Conservation (phyloP, 2,329 filamentous ascomycete species). For the Calonectria crousiana region DNA sequence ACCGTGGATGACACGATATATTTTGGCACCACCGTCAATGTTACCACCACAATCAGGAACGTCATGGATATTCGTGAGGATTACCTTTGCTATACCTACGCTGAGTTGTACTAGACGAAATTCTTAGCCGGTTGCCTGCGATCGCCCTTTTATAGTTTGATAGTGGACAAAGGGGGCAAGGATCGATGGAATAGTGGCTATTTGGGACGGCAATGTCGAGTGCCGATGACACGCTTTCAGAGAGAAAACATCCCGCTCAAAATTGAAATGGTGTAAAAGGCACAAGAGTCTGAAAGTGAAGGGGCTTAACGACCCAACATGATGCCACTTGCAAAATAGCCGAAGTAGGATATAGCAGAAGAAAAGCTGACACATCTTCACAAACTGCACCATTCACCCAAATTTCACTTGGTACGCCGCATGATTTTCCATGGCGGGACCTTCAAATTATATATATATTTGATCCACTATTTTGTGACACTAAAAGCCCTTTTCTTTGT, state of each 20-base stretch:
- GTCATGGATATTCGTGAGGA: background rate
- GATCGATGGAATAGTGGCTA: no score
- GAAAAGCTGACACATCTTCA: no score
- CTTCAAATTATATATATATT: background rate
- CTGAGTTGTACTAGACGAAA: background rate
- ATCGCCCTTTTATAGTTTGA: background rate
- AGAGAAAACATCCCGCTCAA: background rate
- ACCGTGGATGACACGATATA: background rate
- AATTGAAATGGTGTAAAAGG: background rate
- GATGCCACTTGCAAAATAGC: no score
- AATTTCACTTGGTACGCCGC: no score
- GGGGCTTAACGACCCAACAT: no score
- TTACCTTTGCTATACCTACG: background rate
- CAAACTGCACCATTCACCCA: no score
- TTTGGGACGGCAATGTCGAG: background rate
- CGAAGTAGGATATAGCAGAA: no score
- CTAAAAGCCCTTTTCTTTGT: slow-evolving; percentile 36
- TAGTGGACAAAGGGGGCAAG: no score
- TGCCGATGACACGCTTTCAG: background rate
- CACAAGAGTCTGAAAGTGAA: background rate
- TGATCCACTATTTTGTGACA: background rate
- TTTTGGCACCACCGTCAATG: background rate
- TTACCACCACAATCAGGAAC: background rate
- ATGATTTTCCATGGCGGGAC: background rate
- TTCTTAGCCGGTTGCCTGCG: background rate